Evolutionary conservation across 2,329 filamentous ascomycete species (phyloP), one percentile per base, ranked within the genome.

Genomic region (Penicillium aurantiogriseum): DNA sequence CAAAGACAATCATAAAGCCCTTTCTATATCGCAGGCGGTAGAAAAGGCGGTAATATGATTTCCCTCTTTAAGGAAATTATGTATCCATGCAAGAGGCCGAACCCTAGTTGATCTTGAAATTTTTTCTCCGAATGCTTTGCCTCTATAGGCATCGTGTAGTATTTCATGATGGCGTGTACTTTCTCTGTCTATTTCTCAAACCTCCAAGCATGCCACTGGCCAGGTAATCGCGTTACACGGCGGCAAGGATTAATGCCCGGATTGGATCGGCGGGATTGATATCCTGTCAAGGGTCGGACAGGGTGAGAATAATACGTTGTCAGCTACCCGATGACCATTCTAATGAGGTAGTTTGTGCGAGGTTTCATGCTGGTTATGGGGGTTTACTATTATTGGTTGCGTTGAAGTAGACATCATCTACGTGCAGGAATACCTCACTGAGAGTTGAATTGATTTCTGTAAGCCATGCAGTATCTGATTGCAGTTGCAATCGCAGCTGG

Each of bases 211-310:
- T 25, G 17, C 13, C 11, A 25, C 40, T 27, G 17, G 23, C 51
- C 15, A 40, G 36, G 17, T 29, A 13, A 46, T 35, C 5, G 15
- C n/a, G 55, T 54, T 48, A 19, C 44, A 54, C 51, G 19, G 31
- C 5, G 31, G 11, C 31, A 13, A 36, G 25, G 27, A 21, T 29
- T 36, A 36, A 21, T n/a, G 9, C 17, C 19, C 25, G 36, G 50
- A 54, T 49, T 44, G 23, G 25, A 49, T 54, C 55, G 51, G 55
- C 8, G 43, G 43, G 42, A 53, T 57, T 57, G 35, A 15, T 47
- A 53, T 51, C 48, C 54, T 11, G 49, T 53, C 42, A 29, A 43
- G 23, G 21, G 49, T 53, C 35, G 54, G 54, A 57, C 54, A 57
- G 27, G 54, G 35, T 19, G 49, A 40, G 35, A 54, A 49, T 17